Evolutionary conservation across 352 stramenopile species (phyloP).

Genomic region (Bremia lactucae): DNA sequence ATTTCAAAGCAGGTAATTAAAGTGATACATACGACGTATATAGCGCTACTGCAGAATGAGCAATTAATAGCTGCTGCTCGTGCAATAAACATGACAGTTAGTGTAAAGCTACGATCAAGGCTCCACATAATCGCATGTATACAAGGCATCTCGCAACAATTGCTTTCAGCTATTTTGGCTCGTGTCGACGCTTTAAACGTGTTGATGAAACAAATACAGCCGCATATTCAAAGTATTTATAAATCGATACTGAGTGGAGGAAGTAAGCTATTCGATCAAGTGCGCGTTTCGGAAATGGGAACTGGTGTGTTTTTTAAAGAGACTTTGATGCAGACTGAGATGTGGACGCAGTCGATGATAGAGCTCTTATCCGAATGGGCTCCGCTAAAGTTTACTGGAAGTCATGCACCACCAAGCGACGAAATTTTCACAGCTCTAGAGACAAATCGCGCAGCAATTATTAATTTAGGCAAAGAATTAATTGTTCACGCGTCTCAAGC

Average conservation of each 20-base stretch:
- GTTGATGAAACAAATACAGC: slow-evolving; percentile 5
- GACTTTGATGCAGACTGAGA: neutral
- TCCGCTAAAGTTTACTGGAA: slow-evolving; percentile 4
- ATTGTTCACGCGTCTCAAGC: slow-evolving; percentile 29
- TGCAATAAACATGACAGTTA: too few relatives aligned
- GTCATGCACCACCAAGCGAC: slow-evolving; percentile 6
- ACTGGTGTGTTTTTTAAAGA: slow-evolving; percentile 5
- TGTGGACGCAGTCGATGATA: slow-evolving; percentile 3
- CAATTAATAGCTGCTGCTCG: too few relatives aligned
- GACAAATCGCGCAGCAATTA: slow-evolving; percentile 6
- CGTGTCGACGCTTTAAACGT: slow-evolving; percentile 1
- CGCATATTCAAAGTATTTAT: slow-evolving; percentile 1
- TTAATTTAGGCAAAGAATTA: slow-evolving; percentile 14
- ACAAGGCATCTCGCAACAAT: neutral
- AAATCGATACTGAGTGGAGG: slow-evolving; percentile 1
- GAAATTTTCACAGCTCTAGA: slow-evolving; percentile 7
- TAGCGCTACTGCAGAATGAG: too few relatives aligned
- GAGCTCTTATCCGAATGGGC: slow-evolving; percentile 8
- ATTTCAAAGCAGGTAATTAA: slow-evolving; percentile 1
- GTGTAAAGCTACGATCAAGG: too few relatives aligned
- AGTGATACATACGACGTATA: too few relatives aligned
- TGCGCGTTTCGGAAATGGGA: neutral
- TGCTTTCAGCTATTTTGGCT: slow-evolving; percentile 1
- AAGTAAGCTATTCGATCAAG: slow-evolving; percentile 1
- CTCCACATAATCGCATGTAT: too few relatives aligned